Evolutionary conservation across 2,329 filamentous ascomycete species (phyloP).

Genomic region (Paracoccidioides lutzii): DNA sequence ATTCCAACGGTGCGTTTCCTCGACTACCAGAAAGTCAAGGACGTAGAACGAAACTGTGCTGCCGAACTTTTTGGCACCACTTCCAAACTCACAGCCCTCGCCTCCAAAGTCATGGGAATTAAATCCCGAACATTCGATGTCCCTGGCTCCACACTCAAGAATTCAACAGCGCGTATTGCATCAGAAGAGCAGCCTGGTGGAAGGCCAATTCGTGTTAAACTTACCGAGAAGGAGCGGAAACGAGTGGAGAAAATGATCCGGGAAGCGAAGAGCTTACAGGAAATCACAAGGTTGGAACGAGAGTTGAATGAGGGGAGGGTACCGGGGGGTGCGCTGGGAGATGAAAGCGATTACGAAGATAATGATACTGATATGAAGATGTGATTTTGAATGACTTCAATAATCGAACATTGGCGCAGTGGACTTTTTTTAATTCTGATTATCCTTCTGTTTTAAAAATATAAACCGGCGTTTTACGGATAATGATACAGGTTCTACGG

Average conservation of each 20-base stretch:
- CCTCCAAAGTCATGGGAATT: conserved; percentile 69
- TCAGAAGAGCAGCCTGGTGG: conserved; percentile 31
- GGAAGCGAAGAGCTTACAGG: conserved; percentile 76
- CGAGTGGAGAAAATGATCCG: conserved; percentile 74
- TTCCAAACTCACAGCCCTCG: conserved; percentile 61
- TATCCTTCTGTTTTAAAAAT: neutral
- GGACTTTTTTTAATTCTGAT: neutral
- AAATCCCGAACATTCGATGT: conserved; percentile 66
- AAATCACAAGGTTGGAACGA: conserved; percentile 83
- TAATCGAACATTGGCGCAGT: neutral
- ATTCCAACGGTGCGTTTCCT: conserved; percentile 77
- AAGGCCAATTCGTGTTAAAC: conserved; percentile 63
- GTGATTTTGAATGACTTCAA: conserved; percentile 16
- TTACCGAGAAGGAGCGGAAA: conserved; percentile 81
- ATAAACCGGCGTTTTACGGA: too few species aligned
- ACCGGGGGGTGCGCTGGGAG: conserved; percentile 47
- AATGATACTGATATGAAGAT: conserved; percentile 22
- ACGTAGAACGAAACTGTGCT: conserved; percentile 65
- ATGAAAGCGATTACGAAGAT: conserved; percentile 19
- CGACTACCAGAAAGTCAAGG: conserved; percentile 84
- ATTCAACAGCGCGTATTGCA: conserved; percentile 25
- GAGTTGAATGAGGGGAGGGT: conserved; percentile 80
- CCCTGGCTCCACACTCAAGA: conserved; percentile 25
- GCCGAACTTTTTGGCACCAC: conserved; percentile 68
- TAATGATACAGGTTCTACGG: neutral